A percentile compares a stretch with the other conserved stretches of the same genome.
Evolutionary conservation across 371 early-diverging fungal genomes (phyloP).

Genomic region (Mucor irregularis): DNA sequence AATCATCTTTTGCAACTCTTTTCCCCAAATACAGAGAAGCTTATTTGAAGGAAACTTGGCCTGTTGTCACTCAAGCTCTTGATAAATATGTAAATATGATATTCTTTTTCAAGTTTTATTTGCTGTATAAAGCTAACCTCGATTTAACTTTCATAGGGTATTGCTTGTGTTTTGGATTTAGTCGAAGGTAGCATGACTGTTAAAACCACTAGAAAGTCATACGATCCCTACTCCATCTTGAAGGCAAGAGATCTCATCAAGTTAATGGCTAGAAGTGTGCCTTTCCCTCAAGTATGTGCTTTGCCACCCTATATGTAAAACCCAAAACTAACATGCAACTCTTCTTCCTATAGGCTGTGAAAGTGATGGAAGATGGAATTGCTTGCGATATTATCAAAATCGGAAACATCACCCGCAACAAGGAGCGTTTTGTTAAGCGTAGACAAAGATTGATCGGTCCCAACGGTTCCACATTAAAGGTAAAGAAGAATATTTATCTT

Average conservation of each 20-base stretch:
- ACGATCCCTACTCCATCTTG: constrained; percentile 96
- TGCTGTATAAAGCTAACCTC: no score
- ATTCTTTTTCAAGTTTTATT: no score
- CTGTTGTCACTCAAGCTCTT: constrained; percentile 88
- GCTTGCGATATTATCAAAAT: constrained; percentile 98
- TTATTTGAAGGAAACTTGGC: constrained; percentile 95
- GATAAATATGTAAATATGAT: constrained; percentile 68
- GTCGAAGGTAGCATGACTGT: constrained; percentile 98
- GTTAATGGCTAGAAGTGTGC: constrained; percentile 94
- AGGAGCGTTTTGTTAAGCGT: constrained; percentile 98
- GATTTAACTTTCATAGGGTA: constrained; percentile 59
- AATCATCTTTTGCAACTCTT: constrained; percentile 96
- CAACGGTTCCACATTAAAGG: constrained; percentile 95
- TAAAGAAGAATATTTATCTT: constrained; percentile 5
- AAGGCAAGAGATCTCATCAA: constrained; percentile 98
- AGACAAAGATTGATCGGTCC: constrained; percentile 97
- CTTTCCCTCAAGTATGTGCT: constrained; percentile 81
- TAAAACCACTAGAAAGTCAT: constrained; percentile 95
- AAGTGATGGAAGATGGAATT: constrained; percentile 93
- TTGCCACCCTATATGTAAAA: not conserved
- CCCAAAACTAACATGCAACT: no score
- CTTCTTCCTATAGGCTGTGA: constrained; percentile 60
- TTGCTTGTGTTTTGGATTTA: constrained; percentile 92
- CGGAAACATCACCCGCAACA: constrained; percentile 91
- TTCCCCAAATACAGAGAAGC: constrained; percentile 98